Evolutionary conservation across 2,329 filamentous ascomycete genomes (phyloP), one percentile per base, ranked within the genome.

Genomic region (Zymoseptoria passerinii): DNA sequence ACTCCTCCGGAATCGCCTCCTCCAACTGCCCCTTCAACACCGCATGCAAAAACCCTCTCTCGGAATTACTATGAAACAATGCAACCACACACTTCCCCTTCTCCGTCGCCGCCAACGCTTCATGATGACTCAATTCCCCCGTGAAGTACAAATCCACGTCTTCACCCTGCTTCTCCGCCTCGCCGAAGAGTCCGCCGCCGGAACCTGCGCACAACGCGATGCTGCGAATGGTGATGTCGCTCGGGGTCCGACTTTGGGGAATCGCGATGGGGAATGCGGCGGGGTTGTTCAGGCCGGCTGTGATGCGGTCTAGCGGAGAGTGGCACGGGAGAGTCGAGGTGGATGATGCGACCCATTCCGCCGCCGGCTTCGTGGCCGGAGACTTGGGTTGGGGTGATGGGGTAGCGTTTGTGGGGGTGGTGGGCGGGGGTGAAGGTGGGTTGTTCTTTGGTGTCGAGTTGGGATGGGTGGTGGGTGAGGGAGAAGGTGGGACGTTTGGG

Each of bases 61-160:
- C 94, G 0, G 89, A 94, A 73, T 97, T 97, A 66, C 88, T 92
- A 73, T 99, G 94, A 68, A 96, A 95, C 52, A 95, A 80, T 48
- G 87, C 88, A 54, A 97, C 83, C 0, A 97, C 89, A 56, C 85
- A 87, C 63, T 86, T 86, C 1, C 92, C 92, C 59, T 86, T 83
- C 77, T 96, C 92, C 28, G 89, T 90, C 1, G 91, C 90, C 48
- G 88, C 84, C 58, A 99, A 81, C 2, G 92, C 91, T 63, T 94
- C 90, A 71, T 99, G 94, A 71, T 99, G 94, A 68, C 84, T 89
- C 79, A 97, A 83, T 76, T 99, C 94, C 1, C 94, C 94, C 0
- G 90, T 97, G 66, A 99, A 89, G 3, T 95, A 75, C 48, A 97
- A 73, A 68, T 96, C 90, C 0, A 91, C 90, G 49, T 79, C 75